phyloP scores from a whole-genome alignment of 2,329 filamentous ascomycete genomes.

The Trichoderma breve region DNA sequence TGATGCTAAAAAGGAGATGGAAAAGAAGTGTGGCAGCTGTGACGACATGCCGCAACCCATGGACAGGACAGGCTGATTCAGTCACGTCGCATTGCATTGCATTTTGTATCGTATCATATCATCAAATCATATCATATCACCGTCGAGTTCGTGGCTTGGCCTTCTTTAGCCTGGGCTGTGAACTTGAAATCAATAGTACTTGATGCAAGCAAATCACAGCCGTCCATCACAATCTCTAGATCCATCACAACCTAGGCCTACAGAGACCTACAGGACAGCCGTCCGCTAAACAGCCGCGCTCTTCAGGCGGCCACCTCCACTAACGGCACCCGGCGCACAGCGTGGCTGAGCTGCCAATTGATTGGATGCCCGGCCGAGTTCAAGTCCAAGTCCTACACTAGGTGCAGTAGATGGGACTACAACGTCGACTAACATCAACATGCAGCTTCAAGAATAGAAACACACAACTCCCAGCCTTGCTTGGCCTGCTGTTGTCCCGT shows the following conservation, averaged over 20 bases:
- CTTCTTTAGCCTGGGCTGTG: neutral
- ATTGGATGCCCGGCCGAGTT: neutral
- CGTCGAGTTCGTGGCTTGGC: neutral
- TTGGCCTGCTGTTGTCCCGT: neutral
- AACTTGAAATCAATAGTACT: neutral
- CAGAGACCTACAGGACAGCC: neutral
- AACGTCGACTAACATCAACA: neutral
- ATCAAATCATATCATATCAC: neutral
- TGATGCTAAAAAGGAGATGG: neutral
- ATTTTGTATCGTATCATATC: neutral
- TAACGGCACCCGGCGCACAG: conserved; percentile 14
- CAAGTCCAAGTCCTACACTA: neutral
- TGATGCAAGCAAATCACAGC: neutral
- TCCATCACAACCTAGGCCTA: neutral
- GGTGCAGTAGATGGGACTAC: neutral
- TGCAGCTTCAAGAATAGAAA: conserved; percentile 5
- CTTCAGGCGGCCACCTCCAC: conserved; percentile 17
- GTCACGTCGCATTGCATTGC: neutral
- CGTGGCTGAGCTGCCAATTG: conserved; percentile 14
- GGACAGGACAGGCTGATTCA: neutral
- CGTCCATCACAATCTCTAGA: neutral
- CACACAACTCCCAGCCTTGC: neutral
- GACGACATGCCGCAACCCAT: neutral
- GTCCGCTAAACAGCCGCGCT: neutral
- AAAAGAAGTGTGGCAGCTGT: neutral